These are phyloP conservation scores for Lachnellula cervina DNA, from an alignment of 2,329 filamentous ascomycete species.

Conservation along the genomic window DNA sequence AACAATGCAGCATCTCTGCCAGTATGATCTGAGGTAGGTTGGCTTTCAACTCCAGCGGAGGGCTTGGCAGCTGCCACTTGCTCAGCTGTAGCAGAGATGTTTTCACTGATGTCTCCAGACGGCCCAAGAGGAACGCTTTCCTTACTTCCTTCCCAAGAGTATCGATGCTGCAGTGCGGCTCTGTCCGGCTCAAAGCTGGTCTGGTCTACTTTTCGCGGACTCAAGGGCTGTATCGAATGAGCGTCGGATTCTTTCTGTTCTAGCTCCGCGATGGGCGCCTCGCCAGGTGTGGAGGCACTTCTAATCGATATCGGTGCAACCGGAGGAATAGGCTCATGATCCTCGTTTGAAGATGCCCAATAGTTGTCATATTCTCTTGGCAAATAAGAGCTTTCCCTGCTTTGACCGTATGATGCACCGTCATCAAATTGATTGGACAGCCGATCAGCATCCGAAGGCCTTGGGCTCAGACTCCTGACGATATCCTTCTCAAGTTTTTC, in stretches of 20 bases:
- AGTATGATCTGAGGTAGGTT: constrained; percentile 3
- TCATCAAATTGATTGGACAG: constrained; percentile 13
- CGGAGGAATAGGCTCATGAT: constrained; percentile 8
- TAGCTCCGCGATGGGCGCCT: constrained; percentile 1
- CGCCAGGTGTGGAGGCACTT: neutral
- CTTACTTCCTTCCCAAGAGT: constrained; percentile 28
- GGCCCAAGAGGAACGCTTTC: constrained; percentile 14
- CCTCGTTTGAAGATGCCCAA: constrained; percentile 49
- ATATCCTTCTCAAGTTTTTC: constrained; percentile 71
- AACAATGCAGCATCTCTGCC: constrained; percentile 15
- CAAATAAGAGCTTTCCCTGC: constrained; percentile 57
- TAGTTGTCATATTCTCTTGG: constrained; percentile 65
- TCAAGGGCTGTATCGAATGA: constrained; percentile 21
- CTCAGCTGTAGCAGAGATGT: neutral
- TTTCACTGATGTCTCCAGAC: neutral
- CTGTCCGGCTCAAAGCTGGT: constrained; percentile 6
- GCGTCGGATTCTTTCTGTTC: constrained; percentile 26
- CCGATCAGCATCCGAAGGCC: constrained; percentile 28
- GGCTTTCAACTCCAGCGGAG: neutral
- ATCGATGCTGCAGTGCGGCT: constrained; percentile 19
- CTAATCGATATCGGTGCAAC: constrained; percentile 5
- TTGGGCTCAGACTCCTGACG: constrained; percentile 60
- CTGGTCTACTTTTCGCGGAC: constrained; percentile 16
- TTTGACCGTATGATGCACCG: constrained; percentile 10
- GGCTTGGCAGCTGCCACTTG: neutral